Base-by-base conservation (phyloP, 768 basidiomycete genomes). In the Lenzites betulinus region DNA sequence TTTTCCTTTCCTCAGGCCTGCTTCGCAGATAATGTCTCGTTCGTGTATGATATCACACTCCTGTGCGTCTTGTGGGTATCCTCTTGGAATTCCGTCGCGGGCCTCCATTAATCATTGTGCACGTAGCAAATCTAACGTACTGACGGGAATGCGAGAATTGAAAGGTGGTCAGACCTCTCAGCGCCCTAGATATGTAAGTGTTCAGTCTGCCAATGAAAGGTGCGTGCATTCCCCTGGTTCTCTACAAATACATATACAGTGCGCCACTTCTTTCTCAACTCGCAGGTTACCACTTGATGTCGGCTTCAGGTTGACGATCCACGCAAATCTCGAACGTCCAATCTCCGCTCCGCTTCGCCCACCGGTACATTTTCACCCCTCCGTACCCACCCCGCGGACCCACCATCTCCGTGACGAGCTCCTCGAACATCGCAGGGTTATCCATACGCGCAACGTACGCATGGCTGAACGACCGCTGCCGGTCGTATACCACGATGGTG, bases 401-500 rank as follows among this genome's bases (percentile, higher is more conserved):
- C 36, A 26, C 23, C 56, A 68, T 66, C 47, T 65, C 67, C 4
- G 7, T 48, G 23, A 59, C 43, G n/a, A 64, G 72, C 22, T 69
- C 64, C 28, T 1, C 28, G 28, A 66, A 68, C 38, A 51, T 15
- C 15, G 43, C 53, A 3, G 59, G 60, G 51, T 73, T 66, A 25
- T 60, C 60, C 3, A 25, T 49, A 48, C 64, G 67, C 58, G 66
- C 58, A 71, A 76, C 72, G 38, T 69, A 66, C 16, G 69, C 69
- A 36, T 75, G 65, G 6, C 48, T 36, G 48, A 80, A 77, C 36
- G 72, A 76, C 43, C 73, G 71, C 62, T 77, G 74, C 18, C 75
- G 68, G 60, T 80, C 80, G 56, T 81, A 79, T 2, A 79, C 63
- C 55, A 78, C 58, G 8, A 74, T 58, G 26, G n/a, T 52, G 49